Base-by-base conservation (phyloP, 2,329 filamentous ascomycete genomes). In the Fusarium caatingaense region DNA sequence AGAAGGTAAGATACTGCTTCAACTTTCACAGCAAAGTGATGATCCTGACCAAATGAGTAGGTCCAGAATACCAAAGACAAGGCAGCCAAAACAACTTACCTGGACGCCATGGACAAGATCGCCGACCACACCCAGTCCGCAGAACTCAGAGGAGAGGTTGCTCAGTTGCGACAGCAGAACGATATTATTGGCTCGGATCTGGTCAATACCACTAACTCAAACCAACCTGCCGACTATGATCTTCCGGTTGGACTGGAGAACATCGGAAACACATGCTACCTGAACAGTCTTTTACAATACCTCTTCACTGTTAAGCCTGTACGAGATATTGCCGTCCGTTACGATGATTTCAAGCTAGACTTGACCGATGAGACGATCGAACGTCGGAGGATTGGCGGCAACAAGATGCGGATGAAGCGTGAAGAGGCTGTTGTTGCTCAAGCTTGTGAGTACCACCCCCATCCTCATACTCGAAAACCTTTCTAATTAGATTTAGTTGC, bases 191-290 rank as follows among this genome's bases (percentile, higher is more conserved):
- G 63, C 23, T 58, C 65, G 3, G 60, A 71, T 13, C 51, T 23
- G 21, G 65, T 45, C 21, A 42, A 8, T 25, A 11, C 30, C 6
- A 41, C 55, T 40, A 44, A 13, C 23, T 46, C 45, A 20, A 40
- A 45, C 18, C 66, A 56, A 41, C 58, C 74, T 5, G 75, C 76
- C 16, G 75, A 83, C 58, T 74, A 81, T 48, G 83, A 87, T 30
- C 89, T 93, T 79, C 96, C 96, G 1, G 92, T 97, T 23, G 96
- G 96, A 0, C 86, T 98, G 8, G 88, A 90, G 68, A 99, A 98
- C 73, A 97, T 98, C 60, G 94, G 96, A 63, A 99, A 99, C 76
- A 99, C 97, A 0, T 99, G 96, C 79, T 99, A 99, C 76, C 86
- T 99, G 57, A 99, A 99, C 83, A 98, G 95, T 80, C 87, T 99